phyloP scores from a whole-genome alignment of 495 filamentous ascomycete species.

The Hypoxylon subgilvum region DNA sequence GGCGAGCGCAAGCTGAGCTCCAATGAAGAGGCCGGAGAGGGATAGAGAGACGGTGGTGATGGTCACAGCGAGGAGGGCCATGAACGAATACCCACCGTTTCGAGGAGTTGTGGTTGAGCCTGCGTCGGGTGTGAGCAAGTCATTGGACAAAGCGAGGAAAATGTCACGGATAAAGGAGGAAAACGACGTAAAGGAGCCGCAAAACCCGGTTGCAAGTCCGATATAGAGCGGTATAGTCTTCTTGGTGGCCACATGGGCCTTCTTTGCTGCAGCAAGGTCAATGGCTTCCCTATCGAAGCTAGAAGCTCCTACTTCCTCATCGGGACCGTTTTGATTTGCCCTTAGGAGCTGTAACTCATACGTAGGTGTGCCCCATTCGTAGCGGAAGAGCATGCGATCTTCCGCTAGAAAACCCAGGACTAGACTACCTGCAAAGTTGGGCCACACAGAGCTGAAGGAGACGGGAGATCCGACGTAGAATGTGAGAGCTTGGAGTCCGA shows the following conservation, averaged over 20 bases:
- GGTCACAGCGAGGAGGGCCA: slow-evolving; percentile 75
- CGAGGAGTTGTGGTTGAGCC: slow-evolving; percentile 46
- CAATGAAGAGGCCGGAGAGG: slow-evolving; percentile 70
- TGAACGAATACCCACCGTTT: slow-evolving; percentile 82
- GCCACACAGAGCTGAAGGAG: slow-evolving; percentile 79
- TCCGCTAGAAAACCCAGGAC: slow-evolving; percentile 87
- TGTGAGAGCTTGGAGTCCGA: slow-evolving; percentile 82
- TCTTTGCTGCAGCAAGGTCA: slow-evolving; percentile 51
- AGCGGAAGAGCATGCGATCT: slow-evolving; percentile 76
- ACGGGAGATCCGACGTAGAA: slow-evolving; percentile 80
- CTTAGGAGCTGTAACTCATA: slow-evolving; percentile 43
- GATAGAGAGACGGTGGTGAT: slow-evolving; percentile 72
- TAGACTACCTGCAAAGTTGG: slow-evolving; percentile 83
- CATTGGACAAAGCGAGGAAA: slow-evolving; percentile 84
- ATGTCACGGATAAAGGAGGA: slow-evolving; percentile 85
- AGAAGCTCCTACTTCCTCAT: slow-evolving; percentile 41
- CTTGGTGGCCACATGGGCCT: slow-evolving; percentile 64
- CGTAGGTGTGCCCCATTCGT: slow-evolving; percentile 61
- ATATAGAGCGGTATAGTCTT: slow-evolving; percentile 90
- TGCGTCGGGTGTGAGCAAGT: slow-evolving; percentile 49
- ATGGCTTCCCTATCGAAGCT: slow-evolving; percentile 23
- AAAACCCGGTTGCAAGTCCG: slow-evolving; percentile 91
- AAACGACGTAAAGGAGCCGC: slow-evolving; percentile 90
- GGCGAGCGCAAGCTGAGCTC: slow-evolving; percentile 79
- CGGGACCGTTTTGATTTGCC: slow-evolving; percentile 36